These are phyloP conservation scores for Komagataella pseudopastoris DNA, from an alignment of 805 yeast species.

Conservation along the genomic window DNA sequence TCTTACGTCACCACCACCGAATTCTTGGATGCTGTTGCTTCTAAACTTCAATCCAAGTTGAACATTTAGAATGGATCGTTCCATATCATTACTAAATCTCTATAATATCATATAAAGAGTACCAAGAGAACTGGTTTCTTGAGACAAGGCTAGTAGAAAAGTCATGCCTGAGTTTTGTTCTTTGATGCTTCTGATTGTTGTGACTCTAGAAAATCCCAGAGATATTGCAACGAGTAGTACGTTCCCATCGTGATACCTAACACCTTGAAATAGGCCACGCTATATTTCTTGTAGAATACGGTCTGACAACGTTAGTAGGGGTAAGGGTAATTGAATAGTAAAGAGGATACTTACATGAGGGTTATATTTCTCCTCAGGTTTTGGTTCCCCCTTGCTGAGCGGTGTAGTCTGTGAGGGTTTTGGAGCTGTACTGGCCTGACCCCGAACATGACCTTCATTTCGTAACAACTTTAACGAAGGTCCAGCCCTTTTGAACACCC, in stretches of 20 bases:
- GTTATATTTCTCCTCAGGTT: not conserved
- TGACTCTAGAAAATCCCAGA: slow-evolving; percentile 28
- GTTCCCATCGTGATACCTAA: slow-evolving; percentile 29
- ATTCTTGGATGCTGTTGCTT: slow-evolving; percentile 66
- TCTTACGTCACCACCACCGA: slow-evolving; percentile 64
- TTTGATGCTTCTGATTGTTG: slow-evolving; percentile 3
- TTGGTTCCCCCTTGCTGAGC: not conserved
- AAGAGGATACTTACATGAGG: not conserved
- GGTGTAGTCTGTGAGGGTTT: not conserved
- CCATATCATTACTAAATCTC: not conserved
- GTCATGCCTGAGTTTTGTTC: slow-evolving; percentile 3
- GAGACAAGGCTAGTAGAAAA: not conserved
- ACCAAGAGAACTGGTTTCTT: not conserved
- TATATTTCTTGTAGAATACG: slow-evolving; percentile 32
- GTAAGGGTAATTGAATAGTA: not conserved
- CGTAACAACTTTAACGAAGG: not conserved
- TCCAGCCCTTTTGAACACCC: not conserved
- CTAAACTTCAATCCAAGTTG: slow-evolving; percentile 5
- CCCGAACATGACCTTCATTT: not conserved
- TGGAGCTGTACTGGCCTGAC: not conserved
- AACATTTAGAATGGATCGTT: not conserved
- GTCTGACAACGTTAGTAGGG: not conserved
- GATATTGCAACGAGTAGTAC: slow-evolving; percentile 28
- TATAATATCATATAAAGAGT: slow-evolving; percentile 3
- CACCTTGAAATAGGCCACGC: slow-evolving; percentile 30